Evolutionary conservation across 148 eudicot genomes (phyloP), one percentile per base, ranked within the genome.

Genomic region (Amaranthus hypochondriacus): DNA sequence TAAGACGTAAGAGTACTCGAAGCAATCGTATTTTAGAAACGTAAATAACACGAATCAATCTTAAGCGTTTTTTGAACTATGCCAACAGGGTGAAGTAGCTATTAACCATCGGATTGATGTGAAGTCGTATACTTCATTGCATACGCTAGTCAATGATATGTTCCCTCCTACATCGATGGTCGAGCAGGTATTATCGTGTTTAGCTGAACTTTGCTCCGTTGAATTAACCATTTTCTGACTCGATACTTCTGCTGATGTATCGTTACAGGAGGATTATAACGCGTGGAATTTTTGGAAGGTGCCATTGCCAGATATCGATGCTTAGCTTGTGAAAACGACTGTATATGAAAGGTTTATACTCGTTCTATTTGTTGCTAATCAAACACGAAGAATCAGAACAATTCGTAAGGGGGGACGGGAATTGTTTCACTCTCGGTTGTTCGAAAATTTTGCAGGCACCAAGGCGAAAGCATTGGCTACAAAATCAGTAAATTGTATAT

Each of bases 211-310:
- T 14, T 28, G 51, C 59, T 15, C 12, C 0, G 28, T 9, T 48
- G 54, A 8, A 7, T 47, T 28, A 28, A 28, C 53, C 55, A 46
- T 39, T 15, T 28, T 2, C 39, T 21, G 46, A 21, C 39, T 28
- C 60, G 14, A 52, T 11, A 10, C 4, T 8, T 13, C n/a, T 52
- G 48, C 18, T 21, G 48, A 58, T 10, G 48, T 73, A 47, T 62
- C 3, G 61, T 12, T 86, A 79, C 90, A 92, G 98, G 98, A 94
- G 84, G 99, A 95, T 74, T 95, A 66, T 76, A 95, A 95, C 84
- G 78, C 89, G 15, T 95, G 99, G 99, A 95, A 95, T 78, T 95
- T 86, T 79, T 95, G 99, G 99, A 92, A 76, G 84, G 66, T 95
- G 87, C 97, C 97, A 39, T 63, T 95, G 83, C 81, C 89, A 5